phyloP scores from a whole-genome alignment of 2,329 filamentous ascomycete species.

The Pseudogymnoascus sp. region DNA sequence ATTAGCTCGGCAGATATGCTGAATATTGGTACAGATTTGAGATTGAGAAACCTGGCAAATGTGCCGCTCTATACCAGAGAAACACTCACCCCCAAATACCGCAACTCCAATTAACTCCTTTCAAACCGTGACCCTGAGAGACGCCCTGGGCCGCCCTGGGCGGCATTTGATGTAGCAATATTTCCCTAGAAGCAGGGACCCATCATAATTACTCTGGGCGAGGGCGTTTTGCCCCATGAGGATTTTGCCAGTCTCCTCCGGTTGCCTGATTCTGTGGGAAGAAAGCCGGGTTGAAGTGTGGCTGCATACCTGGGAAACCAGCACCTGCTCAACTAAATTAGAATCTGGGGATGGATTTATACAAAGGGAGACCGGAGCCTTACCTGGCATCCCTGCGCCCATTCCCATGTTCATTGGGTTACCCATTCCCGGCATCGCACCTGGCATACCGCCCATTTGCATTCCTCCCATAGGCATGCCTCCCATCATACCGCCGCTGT shows the following conservation, averaged over 20 bases:
- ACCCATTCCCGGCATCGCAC: conserved; percentile 43
- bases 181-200: not conserved
- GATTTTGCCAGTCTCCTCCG: conserved; percentile 62
- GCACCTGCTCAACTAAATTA: conserved; percentile 19
- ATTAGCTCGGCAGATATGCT: not conserved
- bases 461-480: conserved; percentile 49
- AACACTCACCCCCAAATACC: conserved; percentile 12
- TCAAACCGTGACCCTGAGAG: conserved; percentile 16
- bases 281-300: conserved; percentile 67
- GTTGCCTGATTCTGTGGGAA: conserved; percentile 48
- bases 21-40: conserved; percentile 2
- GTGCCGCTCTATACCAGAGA: not conserved
- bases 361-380: conserved; percentile 24
- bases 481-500: conserved; percentile 36
- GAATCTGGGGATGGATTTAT: conserved; percentile 18
- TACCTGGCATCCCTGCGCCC: conserved; percentile 50
- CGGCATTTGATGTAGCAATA: not conserved
- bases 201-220: conserved; percentile 49
- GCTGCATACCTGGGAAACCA: conserved; percentile 62
- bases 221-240: conserved; percentile 72
- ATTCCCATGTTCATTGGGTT: conserved; percentile 40
- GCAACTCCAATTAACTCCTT: conserved; percentile 19
- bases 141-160: not conserved
- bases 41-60: not conserved
- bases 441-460: conserved; percentile 35